Evolutionary conservation across 2,329 filamentous ascomycete species (phyloP), one percentile per base, ranked within the genome.

Genomic region (Huntiella moniliformis): DNA sequence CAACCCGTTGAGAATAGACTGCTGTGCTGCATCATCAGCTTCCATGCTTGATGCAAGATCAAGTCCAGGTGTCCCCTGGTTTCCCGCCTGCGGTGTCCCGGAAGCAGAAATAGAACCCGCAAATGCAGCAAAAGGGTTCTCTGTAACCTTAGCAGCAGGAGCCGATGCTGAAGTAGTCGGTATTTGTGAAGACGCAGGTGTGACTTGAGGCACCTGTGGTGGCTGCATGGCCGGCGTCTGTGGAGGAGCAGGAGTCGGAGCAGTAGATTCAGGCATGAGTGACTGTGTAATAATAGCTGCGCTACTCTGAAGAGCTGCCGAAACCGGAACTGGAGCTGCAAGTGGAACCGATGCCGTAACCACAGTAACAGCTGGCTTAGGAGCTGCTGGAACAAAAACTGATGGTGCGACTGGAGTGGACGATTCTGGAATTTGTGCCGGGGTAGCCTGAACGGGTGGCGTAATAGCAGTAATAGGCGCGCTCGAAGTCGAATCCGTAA

Each of bases 341-440:
- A 49, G 18, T 5, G 47, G 36, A 15, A 49, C 47, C 4, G 44
- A 49, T 11, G 44, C 47, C 7, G 47, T 11, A 10, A 49, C 44
- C 5, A 42, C 45, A 12, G 42, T 48, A 12, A 40, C 39, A 7
- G 39, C 35, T 28, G 22, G 22, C 10, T 8, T 28, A 28, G 22
- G 22, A 28, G 22, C 22, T 8, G 47, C 47, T 13, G 18, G 18
- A 18, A 49, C 18, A 10, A 44, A 32, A 15, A 46, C 44, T 4
- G 44, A 46, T n/a, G 47, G 44, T 8, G 47, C 13, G 7, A 46
- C 36, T 7, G 42, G 45, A 15, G 42, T 48, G 11, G 36, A 22
- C 6, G 34, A 34, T 10, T 35, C 35, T 5, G 47, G 44, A 3
- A 36, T 46, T 17, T 42, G 38, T 11, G 22, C 38, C 12, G 10